Conservation (phyloP, 2,329 filamentous ascomycete species). For the Bipolaris cookei region DNA sequence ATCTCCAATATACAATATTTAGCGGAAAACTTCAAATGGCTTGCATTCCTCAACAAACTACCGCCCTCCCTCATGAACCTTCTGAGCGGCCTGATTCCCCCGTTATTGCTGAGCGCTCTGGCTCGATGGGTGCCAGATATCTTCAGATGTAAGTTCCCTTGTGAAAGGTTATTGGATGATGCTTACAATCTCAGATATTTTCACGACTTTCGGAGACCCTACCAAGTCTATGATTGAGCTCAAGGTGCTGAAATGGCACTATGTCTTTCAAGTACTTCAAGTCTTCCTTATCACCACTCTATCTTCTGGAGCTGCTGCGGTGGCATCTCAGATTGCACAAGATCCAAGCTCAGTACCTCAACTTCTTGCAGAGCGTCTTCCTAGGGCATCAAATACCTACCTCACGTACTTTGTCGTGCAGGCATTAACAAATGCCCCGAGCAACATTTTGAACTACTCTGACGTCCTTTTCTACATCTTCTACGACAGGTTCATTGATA, state of each 20-base stretch:
- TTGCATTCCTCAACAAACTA: slow-evolving; percentile 75
- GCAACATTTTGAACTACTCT: slow-evolving; percentile 73
- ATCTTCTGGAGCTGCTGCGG: slow-evolving; percentile 77
- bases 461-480: slow-evolving; percentile 77
- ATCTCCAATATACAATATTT: slow-evolving; percentile 84
- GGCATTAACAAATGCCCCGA: slow-evolving; percentile 78
- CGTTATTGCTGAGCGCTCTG: slow-evolving; percentile 77
- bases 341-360: slow-evolving; percentile 67
- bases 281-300: slow-evolving; percentile 89
- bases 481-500: slow-evolving; percentile 75
- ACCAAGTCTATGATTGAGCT: slow-evolving; percentile 82
- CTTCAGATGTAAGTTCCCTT: slow-evolving; percentile 68
- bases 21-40: slow-evolving; percentile 66
- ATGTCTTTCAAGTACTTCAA: slow-evolving; percentile 87
- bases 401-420: slow-evolving; percentile 94
- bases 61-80: slow-evolving; percentile 78
- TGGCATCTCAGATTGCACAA: slow-evolving; percentile 66
- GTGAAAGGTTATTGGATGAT: neutral
- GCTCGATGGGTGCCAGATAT: slow-evolving; percentile 88
- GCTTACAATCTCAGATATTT: slow-evolving; percentile 64
- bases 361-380: slow-evolving; percentile 75
- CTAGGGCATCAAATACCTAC: slow-evolving; percentile 90
- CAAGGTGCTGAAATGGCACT: slow-evolving; percentile 90
- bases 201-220: slow-evolving; percentile 79
- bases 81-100: slow-evolving; percentile 82